Evolutionary conservation across 306 rosid species (phyloP).

Genomic region (Gastrolobium villosum): DNA sequence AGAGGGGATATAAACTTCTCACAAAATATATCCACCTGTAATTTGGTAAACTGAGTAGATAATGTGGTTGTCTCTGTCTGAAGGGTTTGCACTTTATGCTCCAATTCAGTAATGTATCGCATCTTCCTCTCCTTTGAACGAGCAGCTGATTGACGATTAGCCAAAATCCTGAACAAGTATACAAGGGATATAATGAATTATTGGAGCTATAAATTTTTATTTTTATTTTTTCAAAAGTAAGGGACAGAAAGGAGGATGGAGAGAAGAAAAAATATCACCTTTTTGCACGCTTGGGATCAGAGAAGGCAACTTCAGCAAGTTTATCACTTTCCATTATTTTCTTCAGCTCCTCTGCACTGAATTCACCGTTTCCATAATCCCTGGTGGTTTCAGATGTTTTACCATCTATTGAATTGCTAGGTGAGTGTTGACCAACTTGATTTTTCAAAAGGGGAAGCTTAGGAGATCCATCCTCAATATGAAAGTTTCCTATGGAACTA

Average conservation of each 20-base stretch:
- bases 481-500: conserved; percentile 60
- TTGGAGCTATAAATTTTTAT: not conserved
- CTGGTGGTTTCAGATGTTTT: conserved; percentile 41
- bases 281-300: conserved; percentile 81
- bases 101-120: conserved; percentile 68
- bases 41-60: conserved; percentile 65
- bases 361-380: conserved; percentile 67
- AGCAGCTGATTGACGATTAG: conserved; percentile 86
- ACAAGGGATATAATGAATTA: not conserved
- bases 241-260: not conserved
- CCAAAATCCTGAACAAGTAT: conserved; percentile 63
- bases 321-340: conserved; percentile 69
- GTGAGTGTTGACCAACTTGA: conserved; percentile 54
- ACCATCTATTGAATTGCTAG: conserved; percentile 52
- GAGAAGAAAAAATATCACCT: conserved; percentile 50
- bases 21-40: conserved; percentile 58
- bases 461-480: conserved; percentile 55
- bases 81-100: conserved; percentile 76
- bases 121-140: conserved; percentile 74
- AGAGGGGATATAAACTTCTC: conserved; percentile 18
- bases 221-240: not conserved
- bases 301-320: conserved; percentile 64
- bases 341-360: conserved; percentile 59
- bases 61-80: conserved; percentile 72
- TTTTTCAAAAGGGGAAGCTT: conserved; percentile 51